Evolutionary conservation across 768 basidiomycete genomes (phyloP), one percentile per base, ranked within the genome.

Genomic region (Boletus reticulatus): DNA sequence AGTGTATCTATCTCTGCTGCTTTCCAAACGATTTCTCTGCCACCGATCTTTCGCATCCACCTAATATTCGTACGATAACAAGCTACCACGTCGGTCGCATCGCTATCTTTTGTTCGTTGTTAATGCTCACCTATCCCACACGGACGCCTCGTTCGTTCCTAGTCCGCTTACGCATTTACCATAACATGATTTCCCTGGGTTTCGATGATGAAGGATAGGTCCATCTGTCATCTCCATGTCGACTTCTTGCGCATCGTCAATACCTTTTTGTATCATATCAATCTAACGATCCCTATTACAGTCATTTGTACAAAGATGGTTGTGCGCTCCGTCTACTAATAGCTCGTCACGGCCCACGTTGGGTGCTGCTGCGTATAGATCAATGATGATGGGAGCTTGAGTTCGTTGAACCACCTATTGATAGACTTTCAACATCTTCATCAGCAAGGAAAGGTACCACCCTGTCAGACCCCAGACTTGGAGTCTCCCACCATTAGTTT

Each of bases 401-500:
- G 5, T 4, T 4, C 27, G 32, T 42, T 39, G 34, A 31, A 31
- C 12, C 12, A 42, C 37, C 51, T 73, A 78, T 56, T 69, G 72
- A 65, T 83, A 80, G 34, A 82, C 73, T 46, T 73, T 71, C 59
- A 89, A 64, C 19, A 71, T 73, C 58, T 75, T 79, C 82, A 89
- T 82, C 61, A 91, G 71, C 46, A 81, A 62, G 44, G 78, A 80
- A 50, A 90, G 75, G 73, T 90, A 92, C 88, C 89, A 92, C 36
- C 89, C 91, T 20, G 91, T 91, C 65, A 92, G 71, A 0, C 91
- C 89, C 88, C 90, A 92, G 27, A 91, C 82, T 64, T 92, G 87
- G 16, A 90, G 69, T 54, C 75, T 74, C 12, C 77, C 80, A 45
- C 74, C 71, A 39, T 67, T 77, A 42, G 78, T 70, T 57, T 80